Percentiles rank a stretch among this genome's conserved stretches.
Evolutionary conservation across 805 yeast species (phyloP).

Genomic region (Metschnikowia arizonensis): DNA sequence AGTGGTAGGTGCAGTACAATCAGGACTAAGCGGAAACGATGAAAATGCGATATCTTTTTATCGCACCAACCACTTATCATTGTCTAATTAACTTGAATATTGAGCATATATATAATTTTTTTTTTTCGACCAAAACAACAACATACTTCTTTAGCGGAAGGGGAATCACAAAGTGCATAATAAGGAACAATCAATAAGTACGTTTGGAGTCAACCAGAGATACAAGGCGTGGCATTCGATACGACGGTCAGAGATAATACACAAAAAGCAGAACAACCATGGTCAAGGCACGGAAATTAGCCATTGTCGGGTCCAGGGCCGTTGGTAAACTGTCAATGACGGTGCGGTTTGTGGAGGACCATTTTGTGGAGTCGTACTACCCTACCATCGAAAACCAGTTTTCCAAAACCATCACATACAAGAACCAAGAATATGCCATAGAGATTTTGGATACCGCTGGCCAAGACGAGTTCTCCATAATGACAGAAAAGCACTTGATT

Average conservation of each 20-base stretch:
- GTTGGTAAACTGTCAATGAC: slow-evolving; percentile 87
- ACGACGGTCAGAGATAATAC: neutral
- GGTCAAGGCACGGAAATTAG: slow-evolving; percentile 66
- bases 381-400: slow-evolving; percentile 90
- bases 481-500: slow-evolving; percentile 72
- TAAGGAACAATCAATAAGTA: no score
- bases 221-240: no score
- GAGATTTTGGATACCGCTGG: slow-evolving; percentile 93
- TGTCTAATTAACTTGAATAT: no score
- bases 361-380: slow-evolving; percentile 82
- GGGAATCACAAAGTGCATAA: no score
- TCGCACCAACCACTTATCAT: slow-evolving; percentile 1
- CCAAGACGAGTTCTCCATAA: slow-evolving; percentile 80
- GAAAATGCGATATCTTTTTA: slow-evolving; percentile 1
- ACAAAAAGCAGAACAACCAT: slow-evolving; percentile 13
- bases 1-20: slow-evolving; percentile 1
- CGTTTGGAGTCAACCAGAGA: no score
- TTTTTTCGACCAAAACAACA: no score
- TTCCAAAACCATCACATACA: slow-evolving; percentile 61
- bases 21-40: slow-evolving; percentile 1
- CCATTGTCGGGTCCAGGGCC: slow-evolving; percentile 82
- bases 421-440: slow-evolving; percentile 71
- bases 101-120: no score
- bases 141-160: no score
- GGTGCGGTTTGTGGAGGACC: slow-evolving; percentile 81